phyloP scores from a whole-genome alignment of 2,329 filamentous ascomycete species.

The Myriosclerotinia duriaeana region DNA sequence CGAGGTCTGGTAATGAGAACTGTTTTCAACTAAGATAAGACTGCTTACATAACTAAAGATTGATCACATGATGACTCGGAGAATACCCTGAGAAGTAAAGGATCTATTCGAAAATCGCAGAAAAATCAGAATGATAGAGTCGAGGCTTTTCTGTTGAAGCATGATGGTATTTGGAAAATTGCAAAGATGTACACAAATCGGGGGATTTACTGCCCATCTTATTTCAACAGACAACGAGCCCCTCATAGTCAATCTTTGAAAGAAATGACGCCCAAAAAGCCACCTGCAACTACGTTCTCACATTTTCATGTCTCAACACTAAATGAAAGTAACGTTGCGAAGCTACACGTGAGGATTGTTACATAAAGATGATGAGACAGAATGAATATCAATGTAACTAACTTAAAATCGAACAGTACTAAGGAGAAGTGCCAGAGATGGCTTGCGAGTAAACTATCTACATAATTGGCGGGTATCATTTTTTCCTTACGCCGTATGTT shows the following conservation, averaged over 20 bases:
- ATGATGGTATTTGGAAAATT: not conserved
- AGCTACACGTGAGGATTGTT: constrained; percentile 2
- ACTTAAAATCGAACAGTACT: not conserved
- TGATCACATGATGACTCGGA: not conserved
- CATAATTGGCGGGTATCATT: constrained; percentile 23
- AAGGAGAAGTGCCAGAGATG: not conserved
- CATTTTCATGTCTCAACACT: not conserved
- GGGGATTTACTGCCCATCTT: not conserved
- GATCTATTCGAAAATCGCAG: not conserved
- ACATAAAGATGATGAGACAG: not conserved
- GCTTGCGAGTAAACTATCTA: constrained; percentile 13
- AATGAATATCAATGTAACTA: constrained; percentile 4
- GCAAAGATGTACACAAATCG: not conserved
- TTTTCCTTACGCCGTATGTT: constrained; percentile 15
- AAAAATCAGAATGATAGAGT: not conserved
- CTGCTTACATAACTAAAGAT: constrained; percentile 8
- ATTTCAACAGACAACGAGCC: not conserved
- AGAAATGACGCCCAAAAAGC: not conserved
- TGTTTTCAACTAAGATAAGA: constrained; percentile 10
- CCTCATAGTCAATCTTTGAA: not conserved
- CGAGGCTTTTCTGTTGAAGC: no score
- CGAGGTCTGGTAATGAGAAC: not conserved
- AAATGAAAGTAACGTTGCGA: constrained; percentile 5
- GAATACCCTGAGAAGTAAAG: not conserved
- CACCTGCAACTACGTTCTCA: not conserved